Evolutionary conservation across 164 flowering plant genomes (phyloP).

Genomic region (Macadamia tetraphylla): DNA sequence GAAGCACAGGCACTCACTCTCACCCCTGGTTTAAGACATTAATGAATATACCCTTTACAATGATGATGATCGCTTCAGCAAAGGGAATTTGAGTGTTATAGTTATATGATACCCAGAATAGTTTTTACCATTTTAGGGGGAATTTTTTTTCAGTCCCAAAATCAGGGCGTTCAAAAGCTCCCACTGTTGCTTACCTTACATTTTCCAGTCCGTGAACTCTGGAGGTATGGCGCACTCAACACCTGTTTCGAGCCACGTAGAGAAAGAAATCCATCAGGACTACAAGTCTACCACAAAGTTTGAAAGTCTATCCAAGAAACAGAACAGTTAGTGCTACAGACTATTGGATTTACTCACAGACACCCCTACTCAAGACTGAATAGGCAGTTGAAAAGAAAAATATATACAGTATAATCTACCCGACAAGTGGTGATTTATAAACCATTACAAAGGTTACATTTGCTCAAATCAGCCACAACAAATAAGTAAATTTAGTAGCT

Average conservation of each 20-base stretch:
- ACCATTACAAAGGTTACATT: too few relatives aligned
- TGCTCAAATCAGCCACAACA: too few relatives aligned
- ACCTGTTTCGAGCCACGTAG: constrained; percentile 40
- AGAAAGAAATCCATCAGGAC: not conserved
- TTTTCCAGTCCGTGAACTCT: constrained; percentile 24
- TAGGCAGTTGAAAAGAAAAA: too few relatives aligned
- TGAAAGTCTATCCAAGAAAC: too few relatives aligned
- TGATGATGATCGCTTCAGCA: not conserved
- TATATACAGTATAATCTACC: too few relatives aligned
- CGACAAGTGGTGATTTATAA: too few relatives aligned
- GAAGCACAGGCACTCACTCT: too few relatives aligned
- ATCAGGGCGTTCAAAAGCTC: not conserved
- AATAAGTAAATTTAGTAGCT: too few relatives aligned
- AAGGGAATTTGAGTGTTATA: too few relatives aligned
- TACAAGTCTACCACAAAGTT: not conserved
- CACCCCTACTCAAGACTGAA: too few relatives aligned
- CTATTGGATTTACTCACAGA: too few relatives aligned
- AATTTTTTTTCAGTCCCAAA: not conserved
- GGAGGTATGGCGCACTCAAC: constrained; percentile 85
- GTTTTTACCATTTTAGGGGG: not conserved
- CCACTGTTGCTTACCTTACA: constrained; percentile 38
- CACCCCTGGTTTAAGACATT: not conserved
- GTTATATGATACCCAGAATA: not conserved
- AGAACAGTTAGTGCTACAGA: too few relatives aligned
- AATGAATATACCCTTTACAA: not conserved